A percentile compares a stretch with the other conserved stretches of the same genome.
phyloP scores from a whole-genome alignment of 768 basidiomycete genomes.

The Lentinula edodes region DNA sequence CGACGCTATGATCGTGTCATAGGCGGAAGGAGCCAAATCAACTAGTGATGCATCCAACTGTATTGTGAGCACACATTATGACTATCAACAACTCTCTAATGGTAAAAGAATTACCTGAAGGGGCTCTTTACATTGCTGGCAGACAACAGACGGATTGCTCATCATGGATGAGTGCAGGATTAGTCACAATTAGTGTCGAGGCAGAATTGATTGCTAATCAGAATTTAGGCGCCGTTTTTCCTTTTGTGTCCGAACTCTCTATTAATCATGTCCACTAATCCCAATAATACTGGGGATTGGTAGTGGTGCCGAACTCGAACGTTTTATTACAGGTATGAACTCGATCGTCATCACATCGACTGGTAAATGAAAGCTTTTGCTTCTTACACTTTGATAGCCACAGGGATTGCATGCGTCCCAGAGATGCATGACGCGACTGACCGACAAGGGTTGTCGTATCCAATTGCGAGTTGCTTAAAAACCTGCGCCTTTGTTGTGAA shows the following conservation, averaged over 20 bases:
- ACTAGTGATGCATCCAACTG: slow-evolving; percentile 89
- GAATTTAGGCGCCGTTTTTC: not conserved
- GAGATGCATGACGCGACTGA: slow-evolving; percentile 4
- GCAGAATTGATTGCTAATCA: not conserved
- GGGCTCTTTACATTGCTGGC: slow-evolving; percentile 90
- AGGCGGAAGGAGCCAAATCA: slow-evolving; percentile 79
- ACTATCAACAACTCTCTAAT: slow-evolving; percentile 8
- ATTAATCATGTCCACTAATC: not conserved
- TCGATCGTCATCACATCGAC: not conserved
- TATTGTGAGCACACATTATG: not conserved
- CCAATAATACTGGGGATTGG: not conserved
- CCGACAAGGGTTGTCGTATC: not conserved
- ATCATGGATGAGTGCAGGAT: slow-evolving; percentile 21
- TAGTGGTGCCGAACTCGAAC: not conserved
- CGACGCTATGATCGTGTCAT: slow-evolving; percentile 75
- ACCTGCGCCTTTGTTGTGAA: not conserved
- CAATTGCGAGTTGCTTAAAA: not conserved
- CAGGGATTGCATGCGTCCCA: not conserved
- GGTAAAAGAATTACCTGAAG: slow-evolving; percentile 50
- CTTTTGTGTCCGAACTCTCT: not conserved
- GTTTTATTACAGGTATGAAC: not conserved
- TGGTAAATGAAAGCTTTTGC: no score
- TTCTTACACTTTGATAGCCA: not conserved
- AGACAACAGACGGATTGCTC: slow-evolving; percentile 39
- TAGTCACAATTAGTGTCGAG: not conserved